Evolutionary conservation across 2,329 filamentous ascomycete species (phyloP), one percentile per base, ranked within the genome.

Genomic region (Paramyrothecium sp.): DNA sequence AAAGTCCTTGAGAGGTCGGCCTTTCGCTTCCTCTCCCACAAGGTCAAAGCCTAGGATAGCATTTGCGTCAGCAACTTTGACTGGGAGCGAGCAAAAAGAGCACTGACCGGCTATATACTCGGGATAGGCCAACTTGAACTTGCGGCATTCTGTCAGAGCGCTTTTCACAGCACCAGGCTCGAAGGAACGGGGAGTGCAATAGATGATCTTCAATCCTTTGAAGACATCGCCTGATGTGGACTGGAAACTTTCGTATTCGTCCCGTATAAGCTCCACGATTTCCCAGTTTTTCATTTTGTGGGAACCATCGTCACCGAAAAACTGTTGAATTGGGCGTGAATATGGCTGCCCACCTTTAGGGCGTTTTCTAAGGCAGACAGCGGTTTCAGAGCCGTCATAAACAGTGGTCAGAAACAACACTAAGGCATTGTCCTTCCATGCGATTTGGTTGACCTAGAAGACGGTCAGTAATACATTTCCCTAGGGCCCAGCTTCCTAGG

Each of bases 131-230:
- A 71, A 60, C 69, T 89, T 89, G 61, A 90, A 79, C 10, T 74
- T 65, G 17, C 89, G 75, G 64, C 88, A 90, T 64, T 90, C 83
- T 13, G 79, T 67, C 33, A 90, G 78, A 3, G 87, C 82, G 1
- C 63, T 64, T 51, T 74, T 67, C 57, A 90, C 83, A 51, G 75
- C 66, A 0, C 67, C 54, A 3, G 72, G 76, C 0, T 73, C 63
- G 53, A 89, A 87, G 0, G 83, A 86, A 5, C 88, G 77, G 1
- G 88, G 88, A 1, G 86, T 87, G 70, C 88, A 89, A 69, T 90
- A 90, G 38, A 90, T 88, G 59, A 90, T 82, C 70, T 89, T 90
- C 60, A 90, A 74, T 0, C 87, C 87, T n/a, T 19, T 83, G 83
- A 63, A 90, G 87, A 54, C 78, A 76, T 17, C 74, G 57, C 70